These are phyloP conservation scores for Hanseniaspora sp. DNA, from an alignment of 1,139 yeast genomes.

Conservation along the genomic window DNA sequence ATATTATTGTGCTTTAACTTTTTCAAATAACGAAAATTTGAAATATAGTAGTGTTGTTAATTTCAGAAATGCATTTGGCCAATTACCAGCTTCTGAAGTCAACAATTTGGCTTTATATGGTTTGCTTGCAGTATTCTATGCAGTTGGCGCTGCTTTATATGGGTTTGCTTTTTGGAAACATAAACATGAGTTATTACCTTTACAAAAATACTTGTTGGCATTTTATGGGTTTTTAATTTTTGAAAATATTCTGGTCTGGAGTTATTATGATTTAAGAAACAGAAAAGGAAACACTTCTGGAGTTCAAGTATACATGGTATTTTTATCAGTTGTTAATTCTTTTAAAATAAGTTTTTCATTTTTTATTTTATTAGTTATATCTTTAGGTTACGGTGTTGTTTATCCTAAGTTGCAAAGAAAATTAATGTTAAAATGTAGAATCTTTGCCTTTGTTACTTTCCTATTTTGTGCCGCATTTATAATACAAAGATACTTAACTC, in stretches of 20 bases:
- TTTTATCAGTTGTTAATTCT: slow-evolving; percentile 69
- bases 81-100: slow-evolving; percentile 77
- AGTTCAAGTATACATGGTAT: slow-evolving; percentile 60
- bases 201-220: slow-evolving; percentile 81
- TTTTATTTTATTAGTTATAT: slow-evolving; percentile 71
- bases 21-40: slow-evolving; percentile 33
- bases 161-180: slow-evolving; percentile 78
- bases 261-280: slow-evolving; percentile 77
- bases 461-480: slow-evolving; percentile 56
- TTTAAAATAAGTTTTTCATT: slow-evolving; percentile 78
- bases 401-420: slow-evolving; percentile 67
- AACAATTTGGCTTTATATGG: slow-evolving; percentile 89
- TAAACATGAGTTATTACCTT: slow-evolving; percentile 75
- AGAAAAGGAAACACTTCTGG: slow-evolving; percentile 49
- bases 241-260: slow-evolving; percentile 84
- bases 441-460: slow-evolving; percentile 66
- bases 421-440: slow-evolving; percentile 68
- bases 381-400: slow-evolving; percentile 92
- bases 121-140: slow-evolving; percentile 69
- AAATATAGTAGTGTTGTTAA: slow-evolving; percentile 55
- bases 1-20: slow-evolving; percentile 80
- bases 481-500: slow-evolving; percentile 51
- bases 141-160: slow-evolving; percentile 68
- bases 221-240: slow-evolving; percentile 72
- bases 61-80: slow-evolving; percentile 86